Base-by-base conservation (phyloP, 2,329 filamentous ascomycete species). In the Trichoderma oligosporum region DNA sequence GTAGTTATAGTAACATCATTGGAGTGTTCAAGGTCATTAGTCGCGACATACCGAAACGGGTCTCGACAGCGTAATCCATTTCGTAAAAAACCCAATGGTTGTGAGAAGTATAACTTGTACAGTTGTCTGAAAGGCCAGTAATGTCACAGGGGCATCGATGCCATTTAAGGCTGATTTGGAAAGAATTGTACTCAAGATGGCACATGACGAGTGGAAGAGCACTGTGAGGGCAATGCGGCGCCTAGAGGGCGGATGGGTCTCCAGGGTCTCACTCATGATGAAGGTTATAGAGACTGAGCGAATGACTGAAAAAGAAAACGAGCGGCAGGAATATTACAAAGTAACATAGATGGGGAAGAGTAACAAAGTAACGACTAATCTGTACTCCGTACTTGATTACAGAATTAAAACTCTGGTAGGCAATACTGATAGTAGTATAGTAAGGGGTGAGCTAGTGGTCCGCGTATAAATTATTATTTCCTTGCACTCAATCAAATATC, bases 151-250 rank as follows among this genome's bases (percentile, higher is more conserved):
- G 6, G 51, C 51, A 24, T 54, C 51, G 12, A 54, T 45, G 22
- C 51, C 51, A 25, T 54, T 54, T 2, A 54, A 45, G 2, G 51
- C 51, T 14, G 39, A 45, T n/a, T 54, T 54, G 39, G 51, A 54
- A 27, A 54, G 51, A 20, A 54, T 54, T 16, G 51, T 54, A 20
- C 51, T 54, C 29, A 54, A 36, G 39, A 54, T 54, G 14, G 51
- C 51, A 33, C 51, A 54, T 22, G 51, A 44, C n/a, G 51, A 54
- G 31, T 54, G 51, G 39, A 54, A 54, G 20, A 54, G 39, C n/a
- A 54, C 51, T n/a, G 39, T 42, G 4, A 54, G 33, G n/a, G 51
- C 51, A 31, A 54, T 22, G 27, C 51, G 51, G 31, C 51, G 51
- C 20, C 51, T 45, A 22, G 51, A 54, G n/a, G 51, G 51, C 3